Evolutionary conservation across 23 red algal genomes (phyloP), one percentile per base, ranked within the genome.

Genomic region (Gracilaria caudata): DNA sequence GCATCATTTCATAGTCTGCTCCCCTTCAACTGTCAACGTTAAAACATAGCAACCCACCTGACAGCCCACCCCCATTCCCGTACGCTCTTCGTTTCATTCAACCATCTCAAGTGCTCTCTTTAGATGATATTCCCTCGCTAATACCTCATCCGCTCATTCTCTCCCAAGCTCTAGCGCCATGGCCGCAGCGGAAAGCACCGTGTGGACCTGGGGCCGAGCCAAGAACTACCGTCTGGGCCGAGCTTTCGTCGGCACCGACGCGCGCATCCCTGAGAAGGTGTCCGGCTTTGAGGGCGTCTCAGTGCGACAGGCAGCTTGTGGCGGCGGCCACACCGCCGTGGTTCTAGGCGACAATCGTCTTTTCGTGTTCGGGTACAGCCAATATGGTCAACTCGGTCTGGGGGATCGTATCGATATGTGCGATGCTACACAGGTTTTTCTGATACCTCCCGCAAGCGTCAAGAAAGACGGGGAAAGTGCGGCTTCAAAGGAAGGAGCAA

Each of bases 151-250:
- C 61, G 35, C 40, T 19, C 70, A 46, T 33, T 2, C 68, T 4
- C 68, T 45, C 7, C 70, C 4, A 6, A 47, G 1, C 39, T 75
- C 19, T 47, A 75, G 70, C 37, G 70, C 21, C 21, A 89, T 89
- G 85, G 85, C 85, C 24, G 85, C 85, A n/a, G 85, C 85, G 20
- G 85, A 89, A 66, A 89, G 85, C 70, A 89, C 85, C 43, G 85
- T 89, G 34, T 89, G 85, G 85, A 93, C 93, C 13, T 99, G 97
- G 97, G 97, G 97, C 25, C 86, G 97, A 53, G 92, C 93, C 66
- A 99, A 99, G 75, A 95, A 99, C 79, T 91, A 94, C 73, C 97
- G 97, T 43, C 83, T 99, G 28, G 97, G 97, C 3, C 90, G 89
- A 25, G 87, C 78, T 17, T 81, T 84, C 44, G 91, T 78, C 21